These are phyloP conservation scores for Xylaria multiplex DNA, from an alignment of 2,329 filamentous ascomycete genomes.

Conservation along the genomic window DNA sequence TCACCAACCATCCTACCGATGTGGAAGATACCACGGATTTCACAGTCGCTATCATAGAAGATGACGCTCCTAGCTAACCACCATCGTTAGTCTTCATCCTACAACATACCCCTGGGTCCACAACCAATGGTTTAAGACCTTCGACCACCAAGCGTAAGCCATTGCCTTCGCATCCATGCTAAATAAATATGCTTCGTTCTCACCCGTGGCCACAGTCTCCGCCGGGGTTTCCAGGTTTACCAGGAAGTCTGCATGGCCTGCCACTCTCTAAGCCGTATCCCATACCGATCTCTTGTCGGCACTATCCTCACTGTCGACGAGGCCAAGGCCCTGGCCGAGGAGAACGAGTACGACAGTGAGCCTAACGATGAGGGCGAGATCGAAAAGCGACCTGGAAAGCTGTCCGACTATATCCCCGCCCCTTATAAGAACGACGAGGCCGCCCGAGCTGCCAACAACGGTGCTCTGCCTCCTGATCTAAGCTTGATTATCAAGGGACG, in stretches of 20 bases:
- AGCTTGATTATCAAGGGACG: slow-evolving; percentile 97
- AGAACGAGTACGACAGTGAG: slow-evolving; percentile 98
- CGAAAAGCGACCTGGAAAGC: slow-evolving; percentile 97
- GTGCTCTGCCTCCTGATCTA: slow-evolving; percentile 96
- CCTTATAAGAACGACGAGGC: slow-evolving; percentile 99
- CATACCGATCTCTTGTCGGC: slow-evolving; percentile 92
- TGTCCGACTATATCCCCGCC: slow-evolving; percentile 93
- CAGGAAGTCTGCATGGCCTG: slow-evolving; percentile 97
- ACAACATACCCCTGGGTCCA: slow-evolving; percentile 97
- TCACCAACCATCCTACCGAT: not conserved
- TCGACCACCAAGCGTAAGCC: slow-evolving; percentile 94
- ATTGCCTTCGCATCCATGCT: slow-evolving; percentile 6
- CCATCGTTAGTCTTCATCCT: slow-evolving; percentile 78
- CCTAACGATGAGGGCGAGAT: slow-evolving; percentile 98
- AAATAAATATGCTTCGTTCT: slow-evolving; percentile 9
- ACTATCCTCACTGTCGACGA: slow-evolving; percentile 94
- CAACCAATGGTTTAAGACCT: slow-evolving; percentile 90
- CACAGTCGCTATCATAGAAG: slow-evolving; percentile 19
- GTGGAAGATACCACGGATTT: not conserved
- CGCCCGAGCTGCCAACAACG: slow-evolving; percentile 96
- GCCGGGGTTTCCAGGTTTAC: slow-evolving; percentile 99
- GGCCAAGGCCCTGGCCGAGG: slow-evolving; percentile 95
- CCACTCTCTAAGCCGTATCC: slow-evolving; percentile 94
- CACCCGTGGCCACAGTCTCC: slow-evolving; percentile 70
- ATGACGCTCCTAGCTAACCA: slow-evolving; percentile 35